Conservation (phyloP, 345 rosid genomes). For the Dipteronia sinensis region DNA sequence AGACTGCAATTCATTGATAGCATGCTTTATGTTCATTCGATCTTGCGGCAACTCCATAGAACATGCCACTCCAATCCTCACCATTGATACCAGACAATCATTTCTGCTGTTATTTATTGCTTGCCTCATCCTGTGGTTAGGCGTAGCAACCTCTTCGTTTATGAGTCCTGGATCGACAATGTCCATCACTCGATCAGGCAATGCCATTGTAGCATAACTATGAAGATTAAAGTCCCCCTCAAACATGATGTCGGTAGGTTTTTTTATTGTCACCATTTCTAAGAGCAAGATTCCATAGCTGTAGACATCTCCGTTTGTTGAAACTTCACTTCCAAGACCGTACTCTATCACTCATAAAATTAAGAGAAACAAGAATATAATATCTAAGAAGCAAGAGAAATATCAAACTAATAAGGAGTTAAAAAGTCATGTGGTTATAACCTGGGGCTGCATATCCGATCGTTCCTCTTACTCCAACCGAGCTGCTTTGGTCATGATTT, state of each 20-base stretch:
- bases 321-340: not conserved
- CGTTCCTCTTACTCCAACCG: not conserved
- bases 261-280: not conserved
- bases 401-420: too few relatives aligned
- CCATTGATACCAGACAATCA: not conserved
- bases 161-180: not conserved
- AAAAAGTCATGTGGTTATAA: not conserved
- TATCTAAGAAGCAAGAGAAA: too few relatives aligned
- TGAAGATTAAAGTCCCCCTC: not conserved
- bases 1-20: too few relatives aligned
- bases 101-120: not conserved
- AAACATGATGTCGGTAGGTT: not conserved
- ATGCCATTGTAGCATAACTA: not conserved
- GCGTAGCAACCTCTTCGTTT: not conserved
- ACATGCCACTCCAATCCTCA: too few relatives aligned
- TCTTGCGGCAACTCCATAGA: too few relatives aligned
- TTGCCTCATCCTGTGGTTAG: not conserved
- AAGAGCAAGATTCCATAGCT: not conserved
- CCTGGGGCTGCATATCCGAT: constrained; percentile 12
- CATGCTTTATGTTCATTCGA: too few relatives aligned
- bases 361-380: not conserved
- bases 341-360: not conserved
- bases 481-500: constrained; percentile 1
- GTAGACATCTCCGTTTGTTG: not conserved
- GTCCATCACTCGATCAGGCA: not conserved